A percentile compares a stretch with the other conserved stretches of the same genome.
Evolutionary conservation across 2,329 filamentous ascomycete genomes (phyloP).

Genomic region (Hysterium pulicare): DNA sequence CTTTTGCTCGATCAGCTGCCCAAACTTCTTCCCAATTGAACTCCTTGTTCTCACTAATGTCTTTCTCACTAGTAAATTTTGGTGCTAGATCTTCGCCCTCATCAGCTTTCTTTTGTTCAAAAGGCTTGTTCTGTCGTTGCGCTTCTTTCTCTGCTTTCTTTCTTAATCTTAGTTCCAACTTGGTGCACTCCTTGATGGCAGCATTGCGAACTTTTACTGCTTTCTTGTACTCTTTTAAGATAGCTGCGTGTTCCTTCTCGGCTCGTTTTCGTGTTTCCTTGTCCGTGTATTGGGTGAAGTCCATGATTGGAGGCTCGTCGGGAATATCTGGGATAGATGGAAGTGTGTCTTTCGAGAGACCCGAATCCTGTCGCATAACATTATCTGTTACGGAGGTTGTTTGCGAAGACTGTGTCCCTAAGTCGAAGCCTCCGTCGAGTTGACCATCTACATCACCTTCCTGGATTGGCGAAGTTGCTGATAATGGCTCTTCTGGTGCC

Average conservation of each 20-base stretch:
- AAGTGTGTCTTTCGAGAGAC: conserved; percentile 17
- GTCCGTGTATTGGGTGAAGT: conserved; percentile 59
- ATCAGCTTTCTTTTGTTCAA: conserved; percentile 19
- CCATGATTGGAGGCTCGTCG: conserved; percentile 52
- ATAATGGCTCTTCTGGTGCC: conserved; percentile 24
- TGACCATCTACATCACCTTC: too few relatives aligned
- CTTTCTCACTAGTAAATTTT: conserved; percentile 17
- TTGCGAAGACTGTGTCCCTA: too few relatives aligned
- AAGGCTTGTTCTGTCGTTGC: too few relatives aligned
- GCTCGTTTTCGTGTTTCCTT: conserved; percentile 65
- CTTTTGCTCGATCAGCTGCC: conserved; percentile 2
- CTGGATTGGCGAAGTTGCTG: conserved; percentile 15
- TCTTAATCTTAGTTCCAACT: conserved; percentile 49
- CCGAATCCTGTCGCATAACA: too few relatives aligned
- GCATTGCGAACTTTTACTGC: conserved; percentile 65
- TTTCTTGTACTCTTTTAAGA: conserved; percentile 62
- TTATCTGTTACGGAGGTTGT: too few relatives aligned
- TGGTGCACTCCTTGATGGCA: conserved; percentile 60
- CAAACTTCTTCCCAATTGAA: conserved; percentile 11
- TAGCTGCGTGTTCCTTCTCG: conserved; percentile 63
- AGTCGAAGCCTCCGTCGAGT: too few relatives aligned
- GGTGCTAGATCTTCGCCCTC: conserved; percentile 16
- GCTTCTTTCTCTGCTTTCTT: conserved; percentile 30
- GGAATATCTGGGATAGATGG: conserved; percentile 54
- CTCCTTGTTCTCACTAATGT: conserved; percentile 20